Evolutionary conservation across 768 basidiomycete species (phyloP), one percentile per base, ranked within the genome.

Genomic region (Boletus subparvulus): DNA sequence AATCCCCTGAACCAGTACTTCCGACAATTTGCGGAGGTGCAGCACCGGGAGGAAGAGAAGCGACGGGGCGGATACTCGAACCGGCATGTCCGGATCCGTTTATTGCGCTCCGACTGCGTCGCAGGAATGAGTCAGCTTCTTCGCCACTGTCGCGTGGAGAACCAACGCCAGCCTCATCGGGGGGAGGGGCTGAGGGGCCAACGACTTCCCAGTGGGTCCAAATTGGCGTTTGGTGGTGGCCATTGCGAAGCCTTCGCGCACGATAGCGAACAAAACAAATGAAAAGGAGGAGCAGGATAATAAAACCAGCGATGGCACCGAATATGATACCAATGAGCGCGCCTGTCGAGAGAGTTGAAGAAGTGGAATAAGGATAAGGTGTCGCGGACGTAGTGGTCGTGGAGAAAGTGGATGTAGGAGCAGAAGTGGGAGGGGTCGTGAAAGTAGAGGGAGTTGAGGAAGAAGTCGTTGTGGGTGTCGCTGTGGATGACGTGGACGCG

Each of bases 141-240:
- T 87, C 87, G 7, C 88, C 88, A 48, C 85, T 88, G 32, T 79
- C 78, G 11, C 86, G 77, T 1, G 88, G 86, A 26, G 84, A 84
- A 35, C 86, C 86, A 69, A 88, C 84, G n/a, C 84, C 87, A 12
- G 77, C 78, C 14, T 64, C 68, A 12, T 73, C 69, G 2, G 53
- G 52, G 12, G 52, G 54, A 36, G 26, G 26, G 26, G 54, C 63
- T 9, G 61, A 56, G 16, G 72, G 68, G 13, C 72, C 69, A 28
- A 82, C 69, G 39, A 79, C 70, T 74, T 59, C 77, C 74, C 54
- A 84, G 75, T 67, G 81, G 70, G 73, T 80, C 70, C 70, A 72
- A 10, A 72, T 72, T 5, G 72, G 70, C 28, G 72, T 64, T 64
- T 64, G 62, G 33, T 61, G 54, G 28, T 54, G 58, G 48, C 47